These are phyloP conservation scores for Termitomyces sp. DNA, from an alignment of 768 basidiomycete genomes.

Conservation along the genomic window DNA sequence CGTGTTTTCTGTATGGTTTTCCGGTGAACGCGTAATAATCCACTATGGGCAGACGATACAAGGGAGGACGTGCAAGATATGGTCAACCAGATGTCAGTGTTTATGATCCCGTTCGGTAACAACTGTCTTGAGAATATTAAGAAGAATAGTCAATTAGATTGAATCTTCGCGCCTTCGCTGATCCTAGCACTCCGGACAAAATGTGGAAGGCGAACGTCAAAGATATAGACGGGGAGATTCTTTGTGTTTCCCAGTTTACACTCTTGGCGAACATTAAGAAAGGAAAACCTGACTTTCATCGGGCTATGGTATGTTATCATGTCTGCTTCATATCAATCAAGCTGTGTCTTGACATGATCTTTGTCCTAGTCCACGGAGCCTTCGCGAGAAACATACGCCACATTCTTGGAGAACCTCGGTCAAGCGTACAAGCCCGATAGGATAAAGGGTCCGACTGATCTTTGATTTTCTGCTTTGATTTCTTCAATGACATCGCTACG, in stretches of 20 bases:
- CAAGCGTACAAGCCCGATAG: constrained; percentile 66
- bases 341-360: neutral
- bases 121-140: constrained; percentile 1
- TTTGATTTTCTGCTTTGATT: neutral
- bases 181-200: constrained; percentile 42
- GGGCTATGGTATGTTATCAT: constrained; percentile 67
- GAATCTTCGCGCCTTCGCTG: constrained; percentile 67
- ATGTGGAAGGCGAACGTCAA: constrained; percentile 89
- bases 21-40: neutral
- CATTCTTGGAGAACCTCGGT: constrained; percentile 66
- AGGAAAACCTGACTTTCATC: constrained; percentile 91
- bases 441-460: constrained; percentile 60
- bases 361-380: constrained; percentile 52
- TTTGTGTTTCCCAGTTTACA: constrained; percentile 95
- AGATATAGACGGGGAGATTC: constrained; percentile 84
- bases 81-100: constrained; percentile 75
- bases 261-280: constrained; percentile 83
- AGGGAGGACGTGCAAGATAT: constrained; percentile 64
- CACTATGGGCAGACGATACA: constrained; percentile 65
- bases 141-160: constrained; percentile 40
- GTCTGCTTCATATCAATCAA: neutral
- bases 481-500: neutral
- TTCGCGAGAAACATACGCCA: constrained; percentile 64
- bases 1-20: constrained; percentile 26
- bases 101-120: neutral